Percentiles rank a stretch among this genome's conserved stretches.
Evolutionary conservation across 345 rosid genomes (phyloP).

Genomic region (Salix purpurea): DNA sequence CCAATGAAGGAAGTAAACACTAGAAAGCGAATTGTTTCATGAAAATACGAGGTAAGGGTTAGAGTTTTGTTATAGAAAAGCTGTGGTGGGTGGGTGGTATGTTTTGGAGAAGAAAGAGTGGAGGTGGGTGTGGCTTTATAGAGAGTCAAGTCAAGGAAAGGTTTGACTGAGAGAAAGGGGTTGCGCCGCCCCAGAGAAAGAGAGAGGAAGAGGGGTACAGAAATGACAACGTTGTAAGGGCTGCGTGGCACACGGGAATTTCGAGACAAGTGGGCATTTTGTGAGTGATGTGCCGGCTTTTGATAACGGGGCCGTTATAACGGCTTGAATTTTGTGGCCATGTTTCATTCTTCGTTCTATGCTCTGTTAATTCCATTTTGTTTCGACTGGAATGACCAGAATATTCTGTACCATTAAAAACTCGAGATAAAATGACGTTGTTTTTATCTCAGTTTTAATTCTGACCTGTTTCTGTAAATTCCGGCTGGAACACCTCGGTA

Average conservation of each 20-base stretch:
- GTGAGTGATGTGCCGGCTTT: slow-evolving; percentile 35
- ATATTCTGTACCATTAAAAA: no score
- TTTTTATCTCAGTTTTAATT: no score
- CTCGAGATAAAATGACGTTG: no score
- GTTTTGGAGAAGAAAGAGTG: background rate
- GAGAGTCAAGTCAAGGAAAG: slow-evolving; percentile 27
- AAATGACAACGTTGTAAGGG: slow-evolving; percentile 24
- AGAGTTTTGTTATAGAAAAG: background rate
- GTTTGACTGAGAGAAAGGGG: slow-evolving; percentile 28
- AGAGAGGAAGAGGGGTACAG: slow-evolving; percentile 21
- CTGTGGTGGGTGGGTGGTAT: background rate
- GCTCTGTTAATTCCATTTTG: no score
- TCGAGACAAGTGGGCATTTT: slow-evolving; percentile 35
- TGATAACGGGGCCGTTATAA: slow-evolving; percentile 24
- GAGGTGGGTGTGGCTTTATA: background rate
- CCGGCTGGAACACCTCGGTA: no score
- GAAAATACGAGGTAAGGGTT: background rate
- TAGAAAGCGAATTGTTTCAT: background rate
- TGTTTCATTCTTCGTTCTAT: no score
- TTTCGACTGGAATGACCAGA: no score
- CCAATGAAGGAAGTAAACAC: no score
- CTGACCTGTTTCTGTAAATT: no score
- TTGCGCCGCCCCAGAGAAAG: slow-evolving; percentile 35
- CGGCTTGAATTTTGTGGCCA: slow-evolving; percentile 3
- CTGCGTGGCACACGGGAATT: slow-evolving; percentile 51